Conservation (phyloP, 257 asterid genomes). For the Ocimum tenuiflorum region DNA sequence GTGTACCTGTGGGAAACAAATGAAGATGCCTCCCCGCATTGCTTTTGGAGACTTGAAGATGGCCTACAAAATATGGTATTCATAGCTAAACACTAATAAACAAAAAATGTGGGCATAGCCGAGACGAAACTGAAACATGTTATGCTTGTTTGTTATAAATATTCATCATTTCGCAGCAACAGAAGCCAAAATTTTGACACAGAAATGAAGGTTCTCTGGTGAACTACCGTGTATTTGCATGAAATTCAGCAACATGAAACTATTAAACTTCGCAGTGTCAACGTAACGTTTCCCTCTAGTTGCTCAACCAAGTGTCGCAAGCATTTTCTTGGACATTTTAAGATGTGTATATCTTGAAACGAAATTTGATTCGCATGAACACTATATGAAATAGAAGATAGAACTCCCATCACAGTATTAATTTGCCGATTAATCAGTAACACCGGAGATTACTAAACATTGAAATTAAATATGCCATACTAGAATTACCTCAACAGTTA, state of each 20-base stretch:
- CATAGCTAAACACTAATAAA: not conserved
- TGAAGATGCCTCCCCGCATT: conserved; percentile 80
- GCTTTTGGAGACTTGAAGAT: conserved; percentile 81
- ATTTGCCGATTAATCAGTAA: not conserved
- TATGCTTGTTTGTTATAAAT: too few relatives aligned
- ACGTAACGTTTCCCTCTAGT: not conserved
- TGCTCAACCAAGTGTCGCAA: not conserved
- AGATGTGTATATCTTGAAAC: too few relatives aligned
- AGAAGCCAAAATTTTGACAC: too few relatives aligned
- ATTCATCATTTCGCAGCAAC: too few relatives aligned
- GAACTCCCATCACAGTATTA: not conserved
- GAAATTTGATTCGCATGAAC: too few relatives aligned
- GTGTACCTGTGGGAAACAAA: conserved; percentile 87
- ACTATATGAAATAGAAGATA: too few relatives aligned
- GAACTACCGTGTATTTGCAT: not conserved
- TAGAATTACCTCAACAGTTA: not conserved
- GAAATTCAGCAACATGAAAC: not conserved
- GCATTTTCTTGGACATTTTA: not conserved
- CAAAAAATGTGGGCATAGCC: not conserved
- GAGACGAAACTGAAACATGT: not conserved
- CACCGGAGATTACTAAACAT: not conserved
- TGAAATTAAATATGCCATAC: not conserved
- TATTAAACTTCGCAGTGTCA: not conserved
- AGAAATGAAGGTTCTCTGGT: not conserved
- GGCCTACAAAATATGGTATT: conserved; percentile 38